Base-by-base conservation (phyloP, 2,329 filamentous ascomycete genomes). In the Beauveria brongniartii region DNA sequence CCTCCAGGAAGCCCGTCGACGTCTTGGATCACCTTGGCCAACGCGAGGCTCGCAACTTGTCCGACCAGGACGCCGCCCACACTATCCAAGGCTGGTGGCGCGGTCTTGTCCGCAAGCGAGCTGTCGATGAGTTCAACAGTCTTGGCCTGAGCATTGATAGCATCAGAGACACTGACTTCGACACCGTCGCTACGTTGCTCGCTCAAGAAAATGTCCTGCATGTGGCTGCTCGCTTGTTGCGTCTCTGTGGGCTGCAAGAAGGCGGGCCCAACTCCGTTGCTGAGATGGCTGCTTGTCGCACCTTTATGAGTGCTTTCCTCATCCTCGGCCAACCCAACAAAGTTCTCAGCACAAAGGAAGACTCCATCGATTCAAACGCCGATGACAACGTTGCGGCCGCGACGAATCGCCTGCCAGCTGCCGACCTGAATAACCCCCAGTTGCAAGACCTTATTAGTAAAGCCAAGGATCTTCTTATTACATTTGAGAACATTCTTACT, bases 321-420 rank as follows among this genome's bases (percentile, higher is more conserved):
- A 92, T 93, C 63, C 77, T 92, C 28, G 89, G 88, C 1, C 90
- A 93, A 70, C 90, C 90, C 1, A 85, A 86, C 1, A 86, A 91
- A 66, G 89, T 93, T 1, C 81, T 94, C 40, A 90, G 83, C 72
- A 89, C 86, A 70, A 90, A 90, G 69, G 24, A 53, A 4, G 58
- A 60, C 22, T 18, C 48, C 12, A 22, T 28, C 22, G 50, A 46
- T 9, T 37, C 41, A 18, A 54, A 18, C 7, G 85, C 87, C 55
- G 86, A 87, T 56, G 79, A 75, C 54, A 76, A 78, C 65, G 74
- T 85, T 62, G 82, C 83, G 70, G 83, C 86, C 70, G 77, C 80
- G 64, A 66, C 66, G 3, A 63, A 46, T 24, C 67, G 71, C n/a
- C 61, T 76, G 6, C 74, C 73, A 6, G 69, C 68, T 3, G 64